A percentile compares a stretch with the other conserved stretches of the same genome.
These are phyloP conservation scores for Ophiocordyceps camponoti-floridani DNA, from an alignment of 2,329 filamentous ascomycete genomes.

Conservation along the genomic window DNA sequence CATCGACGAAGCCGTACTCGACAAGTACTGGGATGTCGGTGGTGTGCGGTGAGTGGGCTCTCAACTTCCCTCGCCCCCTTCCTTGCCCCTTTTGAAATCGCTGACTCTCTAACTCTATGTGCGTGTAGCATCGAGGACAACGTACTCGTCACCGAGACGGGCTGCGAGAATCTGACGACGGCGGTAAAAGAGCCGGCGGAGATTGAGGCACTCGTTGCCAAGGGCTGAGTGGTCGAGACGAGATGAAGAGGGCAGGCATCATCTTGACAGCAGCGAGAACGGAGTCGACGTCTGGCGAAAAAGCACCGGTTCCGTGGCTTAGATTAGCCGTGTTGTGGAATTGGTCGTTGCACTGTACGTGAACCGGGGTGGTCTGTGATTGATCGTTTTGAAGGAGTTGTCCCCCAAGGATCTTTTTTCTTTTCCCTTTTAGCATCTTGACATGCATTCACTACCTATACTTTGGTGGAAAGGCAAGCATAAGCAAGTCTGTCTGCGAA, in stretches of 20 bases:
- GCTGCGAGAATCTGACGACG: slow-evolving; percentile 56
- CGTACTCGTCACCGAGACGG: slow-evolving; percentile 50
- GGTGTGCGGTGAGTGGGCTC: slow-evolving; percentile 40
- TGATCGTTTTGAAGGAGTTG: too few species aligned
- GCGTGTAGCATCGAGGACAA: slow-evolving; percentile 47
- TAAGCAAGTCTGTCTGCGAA: too few species aligned
- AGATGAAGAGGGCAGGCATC: too few species aligned
- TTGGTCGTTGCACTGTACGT: background rate
- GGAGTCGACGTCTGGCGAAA: too few species aligned
- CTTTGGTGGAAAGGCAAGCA: too few species aligned
- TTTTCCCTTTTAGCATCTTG: too few species aligned
- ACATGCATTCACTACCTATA: too few species aligned
- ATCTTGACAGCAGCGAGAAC: too few species aligned
- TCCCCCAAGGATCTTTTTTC: too few species aligned
- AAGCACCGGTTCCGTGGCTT: background rate
- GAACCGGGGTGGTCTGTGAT: background rate
- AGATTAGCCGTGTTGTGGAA: background rate
- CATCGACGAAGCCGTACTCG: slow-evolving; percentile 56
- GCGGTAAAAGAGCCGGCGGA: slow-evolving; percentile 49
- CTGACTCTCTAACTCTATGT: background rate
- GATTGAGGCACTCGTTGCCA: slow-evolving; percentile 25
- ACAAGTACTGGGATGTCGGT: slow-evolving; percentile 68
- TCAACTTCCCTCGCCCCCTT: background rate
- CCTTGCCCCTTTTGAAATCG: too few species aligned
- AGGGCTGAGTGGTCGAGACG: too few species aligned